Base-by-base conservation (phyloP, 225 moss, liverwort and hornwort genomes). In the Pseudisothecium myosuroides region DNA sequence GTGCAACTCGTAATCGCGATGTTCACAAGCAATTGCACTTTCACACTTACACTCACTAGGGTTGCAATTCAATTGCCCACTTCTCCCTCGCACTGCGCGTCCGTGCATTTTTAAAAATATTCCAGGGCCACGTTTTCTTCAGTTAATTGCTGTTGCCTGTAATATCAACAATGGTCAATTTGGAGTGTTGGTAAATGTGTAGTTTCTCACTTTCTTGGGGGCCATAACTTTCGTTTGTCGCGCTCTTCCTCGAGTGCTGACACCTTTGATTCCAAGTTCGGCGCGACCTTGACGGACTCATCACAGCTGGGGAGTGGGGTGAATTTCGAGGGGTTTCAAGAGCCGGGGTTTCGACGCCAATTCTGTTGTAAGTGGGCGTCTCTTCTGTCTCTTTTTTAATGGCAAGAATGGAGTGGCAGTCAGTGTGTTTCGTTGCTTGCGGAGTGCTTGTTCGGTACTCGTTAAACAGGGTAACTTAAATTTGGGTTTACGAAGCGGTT, bases 401-500 rank as follows among this genome's bases (percentile, higher is more conserved):
- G 64, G 75, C 73, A 36, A 37, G 54, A 83, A 34, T 89, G 50
- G 63, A 43, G 43, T 56, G 36, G 8, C 43, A 64, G 9, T 86
- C n/a, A 15, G 39, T 34, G n/a, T 19, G 22, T 52, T 60, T 83
- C 24, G 64, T 61, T 83, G 85, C 43, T 67, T 75, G 72, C 34
- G 75, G 26, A 56, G 71, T 52, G 80, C 64, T 65, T 36, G 50
- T 34, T 75, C 76, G 58, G 74, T 36, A 52, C 24, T 49, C 23
- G 37, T 66, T 90, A 81, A 80, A 54, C 83, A 61, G 75, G 76
- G 83, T 76, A 61, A 76, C 85, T 88, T 81, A 31, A 47, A 49
- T 72, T 85, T 90, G 41, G 80, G 92, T 82, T 87, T 87, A 69
- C 62, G 26, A 72, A 85, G 91, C 92, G 89, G 92, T 92, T 92